Evolutionary conservation across 2,329 filamentous ascomycete species (phyloP).

Genomic region (Penicillium sp.): DNA sequence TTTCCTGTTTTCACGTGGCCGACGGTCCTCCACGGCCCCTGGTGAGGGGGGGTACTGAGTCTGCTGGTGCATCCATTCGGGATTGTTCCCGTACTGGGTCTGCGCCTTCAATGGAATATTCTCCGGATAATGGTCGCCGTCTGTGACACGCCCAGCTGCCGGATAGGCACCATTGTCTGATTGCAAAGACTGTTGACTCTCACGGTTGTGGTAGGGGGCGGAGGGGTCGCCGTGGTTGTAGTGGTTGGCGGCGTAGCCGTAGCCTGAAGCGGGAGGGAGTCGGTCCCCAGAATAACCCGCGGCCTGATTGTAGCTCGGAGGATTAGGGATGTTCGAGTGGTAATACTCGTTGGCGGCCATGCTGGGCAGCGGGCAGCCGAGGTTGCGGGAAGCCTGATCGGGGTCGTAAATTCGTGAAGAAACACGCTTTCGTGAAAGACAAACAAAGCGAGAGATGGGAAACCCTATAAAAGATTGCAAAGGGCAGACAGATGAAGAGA

Average conservation of each 20-base stretch:
- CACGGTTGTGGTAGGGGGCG: conserved; percentile 38
- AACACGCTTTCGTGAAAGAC: neutral
- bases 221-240: conserved; percentile 44
- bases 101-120: conserved; percentile 43
- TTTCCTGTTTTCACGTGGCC: conserved; percentile 8
- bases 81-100: conserved; percentile 35
- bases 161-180: conserved; percentile 35
- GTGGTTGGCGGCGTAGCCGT: conserved; percentile 22
- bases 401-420: conserved; percentile 1
- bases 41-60: conserved; percentile 50
- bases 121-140: conserved; percentile 40
- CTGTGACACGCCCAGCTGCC: conserved; percentile 31
- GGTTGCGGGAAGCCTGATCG: conserved; percentile 4
- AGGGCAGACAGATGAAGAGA: neutral
- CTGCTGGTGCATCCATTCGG: conserved; percentile 44
- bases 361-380: conserved; percentile 25
- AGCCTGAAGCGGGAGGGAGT: conserved; percentile 26
- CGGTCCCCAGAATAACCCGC: conserved; percentile 34
- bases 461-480: neutral
- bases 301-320: conserved; percentile 34
- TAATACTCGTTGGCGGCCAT: conserved; percentile 71
- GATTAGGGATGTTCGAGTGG: conserved; percentile 41
- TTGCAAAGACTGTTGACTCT: conserved; percentile 38
- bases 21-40: conserved; percentile 39
- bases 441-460: neutral